phyloP scores from a whole-genome alignment of 108 stramenopile species.

The Poteriospumella lacustris region DNA sequence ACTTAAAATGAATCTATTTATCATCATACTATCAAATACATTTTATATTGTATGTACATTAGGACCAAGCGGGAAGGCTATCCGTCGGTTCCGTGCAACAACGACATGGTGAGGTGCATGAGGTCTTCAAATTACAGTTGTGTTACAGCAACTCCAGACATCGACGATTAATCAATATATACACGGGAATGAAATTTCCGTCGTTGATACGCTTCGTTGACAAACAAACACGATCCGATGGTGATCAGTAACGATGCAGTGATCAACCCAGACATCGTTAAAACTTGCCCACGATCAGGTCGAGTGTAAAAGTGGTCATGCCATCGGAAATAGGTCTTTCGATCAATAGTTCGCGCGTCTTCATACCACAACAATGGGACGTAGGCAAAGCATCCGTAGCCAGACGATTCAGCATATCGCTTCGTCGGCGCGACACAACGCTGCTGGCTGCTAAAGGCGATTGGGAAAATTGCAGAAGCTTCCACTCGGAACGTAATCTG shows the following conservation, averaged over 20 bases:
- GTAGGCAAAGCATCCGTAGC: slow-evolving; percentile 29
- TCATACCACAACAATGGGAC: slow-evolving; percentile 18
- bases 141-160: too few species aligned
- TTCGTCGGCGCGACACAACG: slow-evolving; percentile 14
- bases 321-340: not conserved
- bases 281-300: not conserved
- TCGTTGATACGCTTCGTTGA: not conserved
- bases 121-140: too few species aligned
- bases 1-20: too few species aligned
- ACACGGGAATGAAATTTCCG: not conserved
- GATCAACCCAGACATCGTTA: not conserved
- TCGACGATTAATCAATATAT: slow-evolving; percentile 20
- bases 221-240: not conserved
- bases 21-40: too few species aligned
- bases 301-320: slow-evolving; percentile 19
- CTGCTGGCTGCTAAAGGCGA: not conserved
- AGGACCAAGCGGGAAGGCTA: too few species aligned
- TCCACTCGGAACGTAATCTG: slow-evolving; percentile 28
- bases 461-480: not conserved
- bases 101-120: too few species aligned
- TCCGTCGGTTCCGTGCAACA: too few species aligned
- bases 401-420: not conserved
- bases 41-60: too few species aligned
- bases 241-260: not conserved
- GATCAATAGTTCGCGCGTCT: not conserved